These are phyloP conservation scores for Solanum bukasovii DNA, from an alignment of 257 asterid species.

Conservation along the genomic window DNA sequence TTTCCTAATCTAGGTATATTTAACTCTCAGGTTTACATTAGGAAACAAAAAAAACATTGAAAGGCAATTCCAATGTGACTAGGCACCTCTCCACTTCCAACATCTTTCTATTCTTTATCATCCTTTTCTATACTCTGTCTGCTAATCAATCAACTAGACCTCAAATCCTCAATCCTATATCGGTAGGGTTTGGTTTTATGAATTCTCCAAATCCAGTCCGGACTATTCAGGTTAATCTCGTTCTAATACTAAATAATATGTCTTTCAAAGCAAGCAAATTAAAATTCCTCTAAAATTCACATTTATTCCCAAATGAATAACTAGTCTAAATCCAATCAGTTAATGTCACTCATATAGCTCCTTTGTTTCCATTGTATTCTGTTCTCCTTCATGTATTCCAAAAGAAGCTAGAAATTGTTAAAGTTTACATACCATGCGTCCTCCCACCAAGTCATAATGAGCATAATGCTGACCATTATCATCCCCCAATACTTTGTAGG, in stretches of 20 bases:
- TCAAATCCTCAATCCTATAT: not conserved
- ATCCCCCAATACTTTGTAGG: conserved; percentile 74
- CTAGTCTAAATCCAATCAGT: not conserved
- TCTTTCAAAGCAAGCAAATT: not conserved
- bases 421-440: conserved; percentile 53
- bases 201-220: not conserved
- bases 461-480: conserved; percentile 87
- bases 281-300: not conserved
- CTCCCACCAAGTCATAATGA: conserved; percentile 96
- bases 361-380: not conserved
- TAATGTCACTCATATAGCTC: not conserved
- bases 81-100: too few relatives aligned
- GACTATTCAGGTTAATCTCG: not conserved
- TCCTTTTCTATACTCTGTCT: not conserved
- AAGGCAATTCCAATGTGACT: too few relatives aligned
- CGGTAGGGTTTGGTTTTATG: not conserved
- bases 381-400: not conserved
- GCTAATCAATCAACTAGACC: not conserved
- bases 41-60: too few relatives aligned
- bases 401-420: not conserved
- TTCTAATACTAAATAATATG: not conserved
- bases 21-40: too few relatives aligned
- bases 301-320: not conserved
- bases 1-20: too few relatives aligned
- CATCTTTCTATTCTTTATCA: too few relatives aligned